These are phyloP conservation scores for Casuarina cunninghamiana DNA, from an alignment of 306 rosid species.

Conservation along the genomic window DNA sequence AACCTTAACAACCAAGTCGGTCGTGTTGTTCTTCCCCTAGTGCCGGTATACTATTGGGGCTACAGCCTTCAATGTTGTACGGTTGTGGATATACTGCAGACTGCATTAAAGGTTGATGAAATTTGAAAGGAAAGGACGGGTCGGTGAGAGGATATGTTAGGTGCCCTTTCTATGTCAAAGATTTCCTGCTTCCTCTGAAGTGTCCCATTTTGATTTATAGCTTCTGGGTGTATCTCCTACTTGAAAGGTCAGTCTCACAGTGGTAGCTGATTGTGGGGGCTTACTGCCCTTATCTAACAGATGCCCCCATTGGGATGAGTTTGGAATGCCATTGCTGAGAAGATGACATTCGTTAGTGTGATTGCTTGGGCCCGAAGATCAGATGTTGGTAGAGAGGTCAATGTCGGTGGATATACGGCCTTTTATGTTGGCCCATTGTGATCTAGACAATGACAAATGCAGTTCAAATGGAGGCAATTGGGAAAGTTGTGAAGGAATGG, in stretches of 20 bases:
- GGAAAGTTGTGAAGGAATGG: too few relatives aligned
- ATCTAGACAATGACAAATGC: background rate
- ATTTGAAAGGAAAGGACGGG: background rate
- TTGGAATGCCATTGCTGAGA: background rate
- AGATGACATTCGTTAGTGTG: background rate
- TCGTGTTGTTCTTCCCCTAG: background rate
- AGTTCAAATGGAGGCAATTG: background rate
- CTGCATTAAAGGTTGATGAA: background rate
- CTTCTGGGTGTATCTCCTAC: background rate
- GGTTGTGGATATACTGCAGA: conserved; percentile 17
- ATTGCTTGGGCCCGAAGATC: background rate
- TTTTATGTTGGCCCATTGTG: background rate
- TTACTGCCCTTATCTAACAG: conserved; percentile 23
- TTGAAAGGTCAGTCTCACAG: background rate
- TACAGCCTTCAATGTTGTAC: conserved; percentile 16
- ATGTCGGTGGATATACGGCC: background rate
- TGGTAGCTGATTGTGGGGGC: background rate
- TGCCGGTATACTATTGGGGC: background rate
- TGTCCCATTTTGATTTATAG: conserved; percentile 27
- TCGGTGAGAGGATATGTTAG: conserved; percentile 7
- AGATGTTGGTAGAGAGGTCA: background rate
- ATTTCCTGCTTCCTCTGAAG: conserved; percentile 12
- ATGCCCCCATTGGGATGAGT: conserved; percentile 9
- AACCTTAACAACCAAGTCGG: conserved; percentile 23
- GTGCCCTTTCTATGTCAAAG: conserved; percentile 30